These are phyloP conservation scores for Helicocarpus griseus DNA, from an alignment of 2,329 filamentous ascomycete genomes.

Conservation along the genomic window DNA sequence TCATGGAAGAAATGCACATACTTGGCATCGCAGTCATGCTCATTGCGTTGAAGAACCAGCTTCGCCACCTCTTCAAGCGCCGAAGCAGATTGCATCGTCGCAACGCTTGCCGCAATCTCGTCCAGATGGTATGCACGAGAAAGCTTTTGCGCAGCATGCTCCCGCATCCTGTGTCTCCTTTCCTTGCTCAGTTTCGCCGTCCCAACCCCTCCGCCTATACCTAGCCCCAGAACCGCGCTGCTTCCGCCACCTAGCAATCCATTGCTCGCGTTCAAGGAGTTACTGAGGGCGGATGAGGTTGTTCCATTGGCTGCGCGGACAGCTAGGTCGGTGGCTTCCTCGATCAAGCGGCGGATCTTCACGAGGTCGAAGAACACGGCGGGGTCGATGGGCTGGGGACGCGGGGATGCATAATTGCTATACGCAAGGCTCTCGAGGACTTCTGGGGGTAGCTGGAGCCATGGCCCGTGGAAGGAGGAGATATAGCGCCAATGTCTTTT, in stretches of 20 bases:
- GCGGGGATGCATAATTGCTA: slow-evolving; percentile 67
- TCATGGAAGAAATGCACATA: slow-evolving; percentile 93
- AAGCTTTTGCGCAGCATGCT: slow-evolving; percentile 69
- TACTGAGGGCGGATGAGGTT: slow-evolving; percentile 54
- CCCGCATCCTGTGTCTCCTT: slow-evolving; percentile 67
- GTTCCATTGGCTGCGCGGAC: slow-evolving; percentile 68
- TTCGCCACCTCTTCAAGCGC: slow-evolving; percentile 67
- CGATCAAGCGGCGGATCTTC: slow-evolving; percentile 70
- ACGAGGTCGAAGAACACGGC: slow-evolving; percentile 74
- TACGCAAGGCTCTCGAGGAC: slow-evolving; percentile 70
- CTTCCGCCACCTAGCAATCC: slow-evolving; percentile 39
- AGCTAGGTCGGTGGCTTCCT: slow-evolving; percentile 68
- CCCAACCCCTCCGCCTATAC: slow-evolving; percentile 45
- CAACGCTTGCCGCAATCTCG: slow-evolving; percentile 73
- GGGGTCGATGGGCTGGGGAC: slow-evolving; percentile 67
- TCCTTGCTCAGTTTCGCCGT: slow-evolving; percentile 63
- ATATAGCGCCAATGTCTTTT: slow-evolving; percentile 75
- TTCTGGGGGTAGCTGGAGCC: slow-evolving; percentile 70
- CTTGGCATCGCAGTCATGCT: slow-evolving; percentile 61
- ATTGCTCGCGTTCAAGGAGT: slow-evolving; percentile 42
- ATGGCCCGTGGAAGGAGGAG: slow-evolving; percentile 72
- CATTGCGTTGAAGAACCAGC: slow-evolving; percentile 60
- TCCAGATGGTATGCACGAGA: slow-evolving; percentile 69
- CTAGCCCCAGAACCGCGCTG: slow-evolving; percentile 47
- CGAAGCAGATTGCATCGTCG: slow-evolving; percentile 71